Percentiles rank a stretch among this genome's conserved stretches.
Conservation (phyloP, 2,329 filamentous ascomycete genomes). For the Verticillium zaregamsianum region DNA sequence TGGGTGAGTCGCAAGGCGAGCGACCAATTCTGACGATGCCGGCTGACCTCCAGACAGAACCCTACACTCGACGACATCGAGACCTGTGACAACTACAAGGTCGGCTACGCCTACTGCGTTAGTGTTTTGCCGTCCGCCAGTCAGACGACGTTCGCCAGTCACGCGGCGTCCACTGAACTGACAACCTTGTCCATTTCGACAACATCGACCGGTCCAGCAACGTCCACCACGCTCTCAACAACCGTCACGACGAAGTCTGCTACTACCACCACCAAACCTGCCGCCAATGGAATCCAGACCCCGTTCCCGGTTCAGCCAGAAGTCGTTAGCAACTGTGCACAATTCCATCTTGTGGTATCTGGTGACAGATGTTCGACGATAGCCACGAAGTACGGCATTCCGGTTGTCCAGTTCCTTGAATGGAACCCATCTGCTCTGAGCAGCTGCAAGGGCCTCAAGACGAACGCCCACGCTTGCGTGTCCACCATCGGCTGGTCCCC, state of each 20-base stretch:
- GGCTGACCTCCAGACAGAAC: too few relatives aligned
- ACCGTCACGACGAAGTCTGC: constrained; percentile 2
- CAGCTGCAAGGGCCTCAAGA: constrained; percentile 19
- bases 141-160: constrained; percentile 1
- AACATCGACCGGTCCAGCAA: not conserved
- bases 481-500: not conserved
- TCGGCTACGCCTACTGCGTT: too few relatives aligned
- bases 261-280: not conserved
- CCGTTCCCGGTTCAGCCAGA: constrained; percentile 4
- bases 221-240: not conserved
- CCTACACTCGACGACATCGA: too few relatives aligned
- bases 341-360: constrained; percentile 12
- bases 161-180: constrained; percentile 1
- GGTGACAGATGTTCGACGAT: constrained; percentile 16
- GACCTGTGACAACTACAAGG: too few relatives aligned
- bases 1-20: not conserved
- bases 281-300: not conserved
- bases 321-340: constrained; percentile 10
- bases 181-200: not conserved
- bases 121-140: too few relatives aligned
- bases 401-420: constrained; percentile 15
- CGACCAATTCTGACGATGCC: too few relatives aligned
- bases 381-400: constrained; percentile 13
- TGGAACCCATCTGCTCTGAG: constrained; percentile 26
- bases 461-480: constrained; percentile 9